These are phyloP conservation scores for Euphorbia corollata DNA, from an alignment of 441 rosid species.

Conservation along the genomic window DNA sequence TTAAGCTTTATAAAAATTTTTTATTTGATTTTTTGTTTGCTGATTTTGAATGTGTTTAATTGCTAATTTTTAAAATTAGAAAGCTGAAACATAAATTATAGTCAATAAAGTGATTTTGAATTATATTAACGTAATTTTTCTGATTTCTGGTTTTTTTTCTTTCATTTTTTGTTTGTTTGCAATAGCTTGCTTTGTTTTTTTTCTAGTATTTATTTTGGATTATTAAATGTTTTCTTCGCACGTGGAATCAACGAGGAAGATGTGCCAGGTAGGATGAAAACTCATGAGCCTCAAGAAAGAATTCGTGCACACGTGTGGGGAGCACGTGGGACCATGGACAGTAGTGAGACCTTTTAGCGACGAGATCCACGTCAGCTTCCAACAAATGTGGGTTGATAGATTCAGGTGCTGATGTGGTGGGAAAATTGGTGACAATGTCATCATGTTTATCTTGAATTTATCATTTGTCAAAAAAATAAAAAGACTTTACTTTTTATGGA, in stretches of 20 bases:
- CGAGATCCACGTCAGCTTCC: conserved; percentile 19
- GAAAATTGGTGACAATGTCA: not conserved
- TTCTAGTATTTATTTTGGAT: not conserved
- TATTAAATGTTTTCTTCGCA: no score
- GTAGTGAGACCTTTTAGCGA: not conserved
- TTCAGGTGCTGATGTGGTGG: conserved; percentile 14
- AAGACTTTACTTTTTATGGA: no score
- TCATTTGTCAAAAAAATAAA: not conserved
- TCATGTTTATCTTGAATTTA: not conserved
- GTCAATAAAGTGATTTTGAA: no score
- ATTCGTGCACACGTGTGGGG: conserved; percentile 1
- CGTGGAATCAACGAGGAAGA: conserved; percentile 6
- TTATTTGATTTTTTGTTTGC: no score
- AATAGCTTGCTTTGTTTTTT: no score
- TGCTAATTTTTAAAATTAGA: no score
- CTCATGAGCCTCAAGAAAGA: not conserved
- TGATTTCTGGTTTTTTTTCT: no score
- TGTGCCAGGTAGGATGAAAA: not conserved
- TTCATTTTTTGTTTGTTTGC: no score
- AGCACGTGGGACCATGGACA: not conserved
- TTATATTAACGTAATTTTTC: no score
- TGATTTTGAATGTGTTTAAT: no score
- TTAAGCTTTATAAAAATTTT: no score
- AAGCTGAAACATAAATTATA: no score
- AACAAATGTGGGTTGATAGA: not conserved